phyloP scores from a whole-genome alignment of 768 basidiomycete species.

The Arthromyces matolae region DNA sequence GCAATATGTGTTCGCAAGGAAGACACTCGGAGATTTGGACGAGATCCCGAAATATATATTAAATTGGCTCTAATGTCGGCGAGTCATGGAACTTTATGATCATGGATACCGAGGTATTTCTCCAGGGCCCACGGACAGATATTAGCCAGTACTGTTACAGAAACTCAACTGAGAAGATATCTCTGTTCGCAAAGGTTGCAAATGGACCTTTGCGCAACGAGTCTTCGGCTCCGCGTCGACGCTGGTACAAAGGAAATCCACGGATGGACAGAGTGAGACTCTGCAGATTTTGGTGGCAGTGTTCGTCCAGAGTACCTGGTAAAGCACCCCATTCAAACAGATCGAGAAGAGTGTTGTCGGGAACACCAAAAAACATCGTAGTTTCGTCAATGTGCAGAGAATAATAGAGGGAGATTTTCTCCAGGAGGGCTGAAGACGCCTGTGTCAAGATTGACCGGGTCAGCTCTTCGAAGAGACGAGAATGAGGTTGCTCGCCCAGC shows the following conservation, averaged over 20 bases:
- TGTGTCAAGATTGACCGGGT: slow-evolving; percentile 22
- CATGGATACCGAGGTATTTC: too few species aligned
- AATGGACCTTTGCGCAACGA: slow-evolving; percentile 17
- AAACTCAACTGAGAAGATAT: slow-evolving; percentile 18
- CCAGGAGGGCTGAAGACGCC: slow-evolving; percentile 17
- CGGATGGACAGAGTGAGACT: slow-evolving; percentile 14
- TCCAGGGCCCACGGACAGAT: too few species aligned
- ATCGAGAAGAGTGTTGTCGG: slow-evolving; percentile 24
- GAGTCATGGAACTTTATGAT: too few species aligned
- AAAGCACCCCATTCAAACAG: slow-evolving; percentile 26
- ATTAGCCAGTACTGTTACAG: slow-evolving; percentile 2
- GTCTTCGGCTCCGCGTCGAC: slow-evolving; percentile 11
- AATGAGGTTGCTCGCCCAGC: slow-evolving; percentile 13
- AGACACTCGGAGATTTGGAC: too few species aligned
- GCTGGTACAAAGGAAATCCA: slow-evolving; percentile 16
- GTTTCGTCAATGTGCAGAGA: slow-evolving; percentile 17
- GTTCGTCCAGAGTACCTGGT: slow-evolving; percentile 18
- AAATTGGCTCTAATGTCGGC: too few species aligned
- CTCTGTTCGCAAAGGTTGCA: slow-evolving; percentile 8
- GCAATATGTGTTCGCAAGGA: too few species aligned
- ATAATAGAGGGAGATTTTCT: slow-evolving; percentile 22
- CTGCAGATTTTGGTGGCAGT: slow-evolving; percentile 8
- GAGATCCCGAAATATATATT: too few species aligned
- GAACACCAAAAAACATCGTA: slow-evolving; percentile 25
- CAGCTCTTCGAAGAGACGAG: slow-evolving; percentile 16